phyloP scores from a whole-genome alignment of 2,329 filamentous ascomycete genomes.

The Westerdykella ornata region DNA sequence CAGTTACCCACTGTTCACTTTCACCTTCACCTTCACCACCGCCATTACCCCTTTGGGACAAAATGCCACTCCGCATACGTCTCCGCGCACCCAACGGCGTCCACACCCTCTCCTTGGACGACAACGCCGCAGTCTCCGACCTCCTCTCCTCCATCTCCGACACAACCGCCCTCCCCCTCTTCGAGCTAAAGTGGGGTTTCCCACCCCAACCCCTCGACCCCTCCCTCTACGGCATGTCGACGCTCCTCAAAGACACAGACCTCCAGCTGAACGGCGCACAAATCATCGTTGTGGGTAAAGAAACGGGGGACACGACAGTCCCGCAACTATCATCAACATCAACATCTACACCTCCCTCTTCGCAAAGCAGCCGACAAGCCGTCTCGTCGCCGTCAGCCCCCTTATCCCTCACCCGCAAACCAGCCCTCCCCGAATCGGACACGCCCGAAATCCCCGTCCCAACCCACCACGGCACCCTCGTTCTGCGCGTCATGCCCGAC shows the following conservation, averaged over 20 bases:
- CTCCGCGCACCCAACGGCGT: slow-evolving; percentile 69
- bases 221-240: slow-evolving; percentile 46
- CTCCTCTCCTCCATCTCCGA: slow-evolving; percentile 56
- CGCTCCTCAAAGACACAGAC: slow-evolving; percentile 50
- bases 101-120: slow-evolving; percentile 61
- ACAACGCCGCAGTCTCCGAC: slow-evolving; percentile 58
- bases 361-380: slow-evolving; percentile 3
- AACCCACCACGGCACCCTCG: slow-evolving; percentile 51
- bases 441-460: slow-evolving; percentile 56
- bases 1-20: too few species aligned
- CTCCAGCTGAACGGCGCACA: slow-evolving; percentile 62
- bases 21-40: neutral
- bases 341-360: slow-evolving; percentile 11
- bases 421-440: slow-evolving; percentile 46
- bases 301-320: slow-evolving; percentile 27
- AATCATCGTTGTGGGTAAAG: slow-evolving; percentile 54
- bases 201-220: slow-evolving; percentile 66
- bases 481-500: slow-evolving; percentile 90
- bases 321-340: slow-evolving; percentile 11
- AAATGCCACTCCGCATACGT: slow-evolving; percentile 60
- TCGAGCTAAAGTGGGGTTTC: slow-evolving; percentile 78
- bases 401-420: slow-evolving; percentile 40
- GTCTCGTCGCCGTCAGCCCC: slow-evolving; percentile 22
- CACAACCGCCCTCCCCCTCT: slow-evolving; percentile 58
- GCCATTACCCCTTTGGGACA: slow-evolving; percentile 9